Base-by-base conservation (phyloP, 177 flowering plant genomes). In the Vitis hybrid region DNA sequence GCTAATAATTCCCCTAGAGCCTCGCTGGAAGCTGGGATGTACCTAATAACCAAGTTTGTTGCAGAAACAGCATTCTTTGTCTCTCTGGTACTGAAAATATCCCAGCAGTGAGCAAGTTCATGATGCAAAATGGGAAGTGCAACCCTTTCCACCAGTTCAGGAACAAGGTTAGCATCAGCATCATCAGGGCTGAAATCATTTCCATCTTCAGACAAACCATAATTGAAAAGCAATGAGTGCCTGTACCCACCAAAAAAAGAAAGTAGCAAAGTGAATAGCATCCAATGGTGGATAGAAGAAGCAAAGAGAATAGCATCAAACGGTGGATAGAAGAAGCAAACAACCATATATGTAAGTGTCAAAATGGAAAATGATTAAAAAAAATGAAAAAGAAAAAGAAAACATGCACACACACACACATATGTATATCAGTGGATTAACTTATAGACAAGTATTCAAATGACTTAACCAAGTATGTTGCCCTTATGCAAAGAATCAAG, bases 41-140 rank as follows among this genome's bases (percentile, higher is more conserved):
- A 93, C 70, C 64, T 79, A 48, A 82, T 79, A 50, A 96, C 79
- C 86, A 93, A 70, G 67, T 76, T 80, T 61, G 89, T 88, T 60
- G 97, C 98, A 58, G 85, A 82, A 75, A 91, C 93, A 30, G 93
- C 98, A 83, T 86, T 88, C 63, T 68, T 87, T 2, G 98, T 89
- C 77, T 81, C 93, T 51, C 75, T 81, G 54, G 90, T 84, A 69
- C 99, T 96, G 48, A 93, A 87, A 73, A 91, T 81, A 75, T 93
- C 98, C 99, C 99, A 96, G 76, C 98, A 96, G 19, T 83, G 84
- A 50, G 81, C 82, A 68, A 96, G 81, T 70, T 96, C 87, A 74
- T 93, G 97, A 74, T 89, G 97, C 83, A 96, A 73, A 64, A 93
- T 83, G 9, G 98, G 98, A 71, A 96, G 78, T 64, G 98, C 97